Base-by-base conservation (phyloP, 2,329 filamentous ascomycete species). In the Grosmannia serpens region DNA sequence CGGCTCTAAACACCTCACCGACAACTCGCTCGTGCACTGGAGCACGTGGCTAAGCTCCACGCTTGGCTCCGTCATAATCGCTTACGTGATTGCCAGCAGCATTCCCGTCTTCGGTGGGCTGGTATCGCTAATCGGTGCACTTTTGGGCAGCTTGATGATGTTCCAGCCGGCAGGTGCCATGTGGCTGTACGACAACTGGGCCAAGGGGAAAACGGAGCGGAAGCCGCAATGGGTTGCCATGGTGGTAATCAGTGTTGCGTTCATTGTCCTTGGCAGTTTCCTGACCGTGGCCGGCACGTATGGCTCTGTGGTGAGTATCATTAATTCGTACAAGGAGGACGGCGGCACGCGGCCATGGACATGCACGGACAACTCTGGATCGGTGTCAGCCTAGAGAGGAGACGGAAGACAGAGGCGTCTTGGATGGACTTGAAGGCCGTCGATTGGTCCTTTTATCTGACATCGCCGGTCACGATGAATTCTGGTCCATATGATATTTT, bases 291-390 rank as follows among this genome's bases (percentile, higher is more conserved):
- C 70, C 17, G 73, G 73, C 3, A 76, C 72, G 2, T 74, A 74
- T 57, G 72, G 76, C 41, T 75, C 78, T 2, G 72, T 81, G 27
- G 70, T 76, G 58, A 70, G 76, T 62, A 79, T 82, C 60, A 76
- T 76, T 56, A 69, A 77, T 56, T 77, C 79, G 1, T 82, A 81
- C 22, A 50, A 51, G 11, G 26, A n/a, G 9, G 31, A 4, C 31
- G 55, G 55, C 31, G 46, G 44, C 29, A 56, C 55, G 29, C 1
- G 9, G 44, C 55, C 55, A n/a, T 56, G 55, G 55, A 50, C 55
- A 10, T 56, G 55, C 15, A 46, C 44, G 15, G 55, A 56, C 31
- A 56, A 56, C 46, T 56, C 55, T 56, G 55, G 55, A 41, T 56
- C 55, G 4, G 44, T 51, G n/a, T n/a, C n/a, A n/a, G n/a, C n/a